Percentiles rank a stretch among this genome's conserved stretches.
These are phyloP conservation scores for Starmerella gropengiesseri DNA, from an alignment of 805 yeast genomes.

Conservation along the genomic window DNA sequence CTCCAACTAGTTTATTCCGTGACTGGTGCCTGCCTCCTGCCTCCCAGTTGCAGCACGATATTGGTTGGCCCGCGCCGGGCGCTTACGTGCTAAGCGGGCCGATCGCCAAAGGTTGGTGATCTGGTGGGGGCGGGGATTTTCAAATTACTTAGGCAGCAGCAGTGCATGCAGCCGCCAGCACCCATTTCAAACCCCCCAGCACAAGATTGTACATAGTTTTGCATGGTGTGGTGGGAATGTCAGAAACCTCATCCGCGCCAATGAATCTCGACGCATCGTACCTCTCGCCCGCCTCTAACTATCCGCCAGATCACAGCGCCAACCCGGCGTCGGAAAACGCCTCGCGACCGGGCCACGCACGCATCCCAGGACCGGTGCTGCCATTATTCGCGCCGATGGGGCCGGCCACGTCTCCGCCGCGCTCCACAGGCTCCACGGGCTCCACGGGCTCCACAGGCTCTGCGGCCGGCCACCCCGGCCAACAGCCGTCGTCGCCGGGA, in stretches of 20 bases:
- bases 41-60: conserved; percentile 6
- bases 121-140: conserved; percentile 5
- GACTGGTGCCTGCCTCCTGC: too few relatives aligned
- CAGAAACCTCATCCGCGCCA: conserved; percentile 4
- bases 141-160: conserved; percentile 7
- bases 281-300: not conserved
- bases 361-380: too few relatives aligned
- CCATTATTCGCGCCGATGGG: too few relatives aligned
- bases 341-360: too few relatives aligned
- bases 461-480: not conserved
- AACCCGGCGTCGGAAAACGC: too few relatives aligned
- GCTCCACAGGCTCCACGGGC: too few relatives aligned
- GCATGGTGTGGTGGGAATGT: conserved; percentile 1
- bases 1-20: too few relatives aligned
- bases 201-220: not conserved
- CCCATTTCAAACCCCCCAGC: not conserved
- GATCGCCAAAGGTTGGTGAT: conserved; percentile 4
- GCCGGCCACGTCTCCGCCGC: too few relatives aligned
- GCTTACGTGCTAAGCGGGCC: conserved; percentile 4
- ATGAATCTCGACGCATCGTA: not conserved
- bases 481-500: conserved; percentile 1
- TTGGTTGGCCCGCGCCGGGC: conserved; percentile 1
- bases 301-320: not conserved
- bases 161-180: conserved; percentile 1
- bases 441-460: not conserved